phyloP scores from a whole-genome alignment of 345 rosid genomes.

The Passiflora organensis region DNA sequence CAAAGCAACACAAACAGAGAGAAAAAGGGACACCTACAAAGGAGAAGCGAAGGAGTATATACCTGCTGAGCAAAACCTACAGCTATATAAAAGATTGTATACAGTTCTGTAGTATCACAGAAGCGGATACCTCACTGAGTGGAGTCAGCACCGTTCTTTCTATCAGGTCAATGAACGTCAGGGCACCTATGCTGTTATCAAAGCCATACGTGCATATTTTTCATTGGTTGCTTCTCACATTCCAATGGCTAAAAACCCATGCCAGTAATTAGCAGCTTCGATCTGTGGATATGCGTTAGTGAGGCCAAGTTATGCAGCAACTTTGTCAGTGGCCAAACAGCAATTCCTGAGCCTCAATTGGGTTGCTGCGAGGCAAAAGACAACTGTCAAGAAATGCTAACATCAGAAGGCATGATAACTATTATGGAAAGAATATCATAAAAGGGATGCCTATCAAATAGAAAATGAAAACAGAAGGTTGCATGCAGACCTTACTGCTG shows the following conservation, averaged over 20 bases:
- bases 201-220: neutral
- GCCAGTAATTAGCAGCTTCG: constrained; percentile 4
- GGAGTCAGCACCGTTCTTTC: constrained; percentile 17
- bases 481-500: no score
- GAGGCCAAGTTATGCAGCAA: constrained; percentile 7
- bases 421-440: no score
- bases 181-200: constrained; percentile 10
- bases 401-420: no score
- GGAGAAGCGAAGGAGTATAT: no score
- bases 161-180: constrained; percentile 9
- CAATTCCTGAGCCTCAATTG: constrained; percentile 6
- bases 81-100: constrained; percentile 10
- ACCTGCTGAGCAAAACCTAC: constrained; percentile 10
- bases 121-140: constrained; percentile 22
- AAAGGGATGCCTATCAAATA: no score
- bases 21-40: no score
- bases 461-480: no score
- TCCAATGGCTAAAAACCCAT: neutral
- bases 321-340: neutral
- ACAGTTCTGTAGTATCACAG: constrained; percentile 15
- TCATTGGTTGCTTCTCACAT: neutral
- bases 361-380: constrained; percentile 11
- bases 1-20: no score
- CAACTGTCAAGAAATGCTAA: neutral
- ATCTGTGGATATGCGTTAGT: neutral